A percentile compares a stretch with the other conserved stretches of the same genome.
phyloP scores from a whole-genome alignment of 2,329 filamentous ascomycete genomes.

The Cytospora leucostoma region DNA sequence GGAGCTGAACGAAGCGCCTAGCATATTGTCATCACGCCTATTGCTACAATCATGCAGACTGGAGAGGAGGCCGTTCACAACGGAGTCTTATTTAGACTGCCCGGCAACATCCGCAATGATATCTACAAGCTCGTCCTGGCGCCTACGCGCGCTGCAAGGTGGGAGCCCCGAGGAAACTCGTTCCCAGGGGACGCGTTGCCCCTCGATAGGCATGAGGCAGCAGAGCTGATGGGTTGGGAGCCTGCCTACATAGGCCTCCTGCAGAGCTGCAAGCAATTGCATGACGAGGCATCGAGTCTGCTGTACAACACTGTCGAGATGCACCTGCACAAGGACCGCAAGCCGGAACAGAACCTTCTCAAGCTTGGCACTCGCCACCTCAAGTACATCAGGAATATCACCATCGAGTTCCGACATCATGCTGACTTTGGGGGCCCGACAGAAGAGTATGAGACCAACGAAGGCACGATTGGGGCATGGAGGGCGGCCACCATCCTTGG shows the following conservation, averaged over 20 bases:
- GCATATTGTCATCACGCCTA: too few relatives aligned
- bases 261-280: background rate
- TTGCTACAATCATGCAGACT: background rate
- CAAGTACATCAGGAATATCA: background rate
- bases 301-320: constrained; percentile 3
- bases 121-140: background rate
- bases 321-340: background rate
- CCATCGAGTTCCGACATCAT: background rate
- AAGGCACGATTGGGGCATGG: background rate
- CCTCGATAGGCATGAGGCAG: background rate
- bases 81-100: background rate
- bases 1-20: too few relatives aligned
- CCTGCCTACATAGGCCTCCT: constrained; percentile 1
- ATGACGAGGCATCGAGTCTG: background rate
- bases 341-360: background rate
- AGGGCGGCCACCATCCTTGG: background rate
- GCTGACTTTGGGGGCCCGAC: background rate
- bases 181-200: background rate
- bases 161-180: background rate
- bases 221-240: background rate
- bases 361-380: background rate
- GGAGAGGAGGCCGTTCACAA: background rate
- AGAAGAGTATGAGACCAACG: background rate
- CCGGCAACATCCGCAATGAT: background rate
- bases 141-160: background rate